Percentiles rank a stretch among this genome's conserved stretches.
These are phyloP conservation scores for Chlamydomonas asymmetrica DNA, from an alignment of 139 green algal genomes.

Conservation along the genomic window DNA sequence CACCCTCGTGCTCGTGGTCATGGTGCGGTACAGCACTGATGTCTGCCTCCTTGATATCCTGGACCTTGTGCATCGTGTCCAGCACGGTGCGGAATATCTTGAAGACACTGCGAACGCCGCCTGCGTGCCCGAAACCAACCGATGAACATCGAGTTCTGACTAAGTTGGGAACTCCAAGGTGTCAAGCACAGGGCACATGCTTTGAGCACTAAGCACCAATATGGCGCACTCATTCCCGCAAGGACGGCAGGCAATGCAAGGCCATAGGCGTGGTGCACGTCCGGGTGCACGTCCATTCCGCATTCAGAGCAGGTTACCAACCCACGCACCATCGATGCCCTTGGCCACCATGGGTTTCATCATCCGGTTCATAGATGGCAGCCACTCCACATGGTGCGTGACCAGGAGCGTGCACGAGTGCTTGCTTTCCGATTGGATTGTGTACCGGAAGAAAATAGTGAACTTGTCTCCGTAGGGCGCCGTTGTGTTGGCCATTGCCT, in stretches of 20 bases:
- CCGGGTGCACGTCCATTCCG: too few species aligned
- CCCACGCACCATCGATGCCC: conserved; percentile 29
- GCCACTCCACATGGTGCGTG: conserved; percentile 16
- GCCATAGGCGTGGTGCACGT: too few species aligned
- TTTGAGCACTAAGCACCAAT: too few species aligned
- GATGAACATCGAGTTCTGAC: too few species aligned
- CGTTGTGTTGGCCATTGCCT: conserved; percentile 27
- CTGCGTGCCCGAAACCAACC: too few species aligned
- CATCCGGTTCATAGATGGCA: conserved; percentile 44
- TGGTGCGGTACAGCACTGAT: too few species aligned
- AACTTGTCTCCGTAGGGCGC: conserved; percentile 57
- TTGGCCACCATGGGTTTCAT: conserved; percentile 31
- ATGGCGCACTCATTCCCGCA: too few species aligned
- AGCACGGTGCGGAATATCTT: conserved; percentile 22
- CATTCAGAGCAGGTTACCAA: too few species aligned
- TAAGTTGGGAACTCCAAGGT: too few species aligned
- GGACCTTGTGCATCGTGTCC: background rate
- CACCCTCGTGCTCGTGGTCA: too few species aligned
- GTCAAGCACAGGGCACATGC: too few species aligned
- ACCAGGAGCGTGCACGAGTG: conserved; percentile 18
- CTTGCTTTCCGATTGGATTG: conserved; percentile 1
- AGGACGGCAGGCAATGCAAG: too few species aligned
- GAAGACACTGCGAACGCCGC: conserved; percentile 34
- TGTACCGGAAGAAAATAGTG: conserved; percentile 38
- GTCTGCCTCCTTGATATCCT: conserved; percentile 8